Evolutionary conservation across 257 asterid genomes (phyloP).

Genomic region (Thymus mandschuricus): DNA sequence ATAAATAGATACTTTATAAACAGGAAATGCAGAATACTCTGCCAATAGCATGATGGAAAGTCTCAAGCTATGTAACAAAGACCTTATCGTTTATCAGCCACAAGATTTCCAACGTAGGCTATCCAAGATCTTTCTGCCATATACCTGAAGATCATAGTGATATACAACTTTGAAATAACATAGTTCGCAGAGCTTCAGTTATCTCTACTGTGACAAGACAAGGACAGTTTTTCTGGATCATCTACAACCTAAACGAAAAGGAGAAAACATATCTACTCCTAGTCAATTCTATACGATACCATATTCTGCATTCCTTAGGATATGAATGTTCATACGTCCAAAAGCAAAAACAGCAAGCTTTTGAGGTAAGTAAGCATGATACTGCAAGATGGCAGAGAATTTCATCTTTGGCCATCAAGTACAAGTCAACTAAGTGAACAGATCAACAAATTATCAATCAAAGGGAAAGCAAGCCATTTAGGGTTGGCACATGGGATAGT

Average conservation of each 20-base stretch:
- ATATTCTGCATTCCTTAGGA: background rate
- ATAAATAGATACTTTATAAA: too few relatives aligned
- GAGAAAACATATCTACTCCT: background rate
- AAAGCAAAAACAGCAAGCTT: background rate
- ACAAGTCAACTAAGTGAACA: background rate
- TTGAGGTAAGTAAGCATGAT: background rate
- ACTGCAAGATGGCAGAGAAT: background rate
- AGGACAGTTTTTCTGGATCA: background rate
- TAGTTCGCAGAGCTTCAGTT: background rate
- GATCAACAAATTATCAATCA: background rate
- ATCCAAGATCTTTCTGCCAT: background rate
- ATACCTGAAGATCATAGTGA: background rate
- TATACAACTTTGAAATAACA: background rate
- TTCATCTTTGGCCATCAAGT: slow-evolving; percentile 3
- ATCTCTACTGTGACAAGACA: background rate
- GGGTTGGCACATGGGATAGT: too few relatives aligned
- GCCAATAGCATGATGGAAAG: background rate
- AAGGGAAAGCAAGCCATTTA: background rate
- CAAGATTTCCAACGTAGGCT: background rate
- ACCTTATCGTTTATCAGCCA: background rate
- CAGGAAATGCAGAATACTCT: background rate
- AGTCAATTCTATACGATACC: background rate
- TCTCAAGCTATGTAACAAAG: background rate
- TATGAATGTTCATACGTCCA: background rate
- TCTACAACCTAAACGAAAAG: too few relatives aligned